Percentiles rank a stretch among this genome's conserved stretches.
Evolutionary conservation across 176 grass and related monocot species (phyloP).

Genomic region (Tillandsia fasciculata): DNA sequence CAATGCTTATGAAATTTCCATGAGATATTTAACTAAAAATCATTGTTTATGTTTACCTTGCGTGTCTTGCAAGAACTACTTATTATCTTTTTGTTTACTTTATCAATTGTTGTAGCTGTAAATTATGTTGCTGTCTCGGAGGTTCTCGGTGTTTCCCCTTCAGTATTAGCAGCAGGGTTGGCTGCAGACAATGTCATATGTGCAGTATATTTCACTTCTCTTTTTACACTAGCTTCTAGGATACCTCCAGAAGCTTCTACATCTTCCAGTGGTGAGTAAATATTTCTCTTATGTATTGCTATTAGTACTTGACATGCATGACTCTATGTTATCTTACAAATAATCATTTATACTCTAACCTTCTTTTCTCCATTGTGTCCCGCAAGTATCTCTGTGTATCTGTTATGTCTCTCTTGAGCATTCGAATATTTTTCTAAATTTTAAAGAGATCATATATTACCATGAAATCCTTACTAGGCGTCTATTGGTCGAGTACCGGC

Average conservation of each 20-base stretch:
- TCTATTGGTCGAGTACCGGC: too few relatives aligned
- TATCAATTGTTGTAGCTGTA: slow-evolving; percentile 43
- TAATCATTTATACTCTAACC: background rate
- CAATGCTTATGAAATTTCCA: too few relatives aligned
- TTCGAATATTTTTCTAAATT: too few relatives aligned
- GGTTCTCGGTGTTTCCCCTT: slow-evolving; percentile 47
- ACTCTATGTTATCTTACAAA: background rate
- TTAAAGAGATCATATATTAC: too few relatives aligned
- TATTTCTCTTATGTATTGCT: slow-evolving; percentile 2
- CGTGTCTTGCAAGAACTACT: background rate
- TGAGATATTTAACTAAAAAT: too few relatives aligned
- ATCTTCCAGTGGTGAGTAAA: slow-evolving; percentile 18
- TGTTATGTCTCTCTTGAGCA: too few relatives aligned
- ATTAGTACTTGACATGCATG: background rate
- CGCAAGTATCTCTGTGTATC: background rate
- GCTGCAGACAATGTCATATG: slow-evolving; percentile 83
- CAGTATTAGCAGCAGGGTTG: slow-evolving; percentile 51
- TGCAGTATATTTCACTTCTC: slow-evolving; percentile 58
- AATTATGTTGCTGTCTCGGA: slow-evolving; percentile 74
- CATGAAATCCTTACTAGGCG: too few relatives aligned
- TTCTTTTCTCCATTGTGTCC: background rate
- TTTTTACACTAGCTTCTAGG: slow-evolving; percentile 55
- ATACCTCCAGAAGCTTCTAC: slow-evolving; percentile 37
- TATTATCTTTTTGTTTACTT: background rate
- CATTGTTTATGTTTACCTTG: too few relatives aligned